Evolutionary conservation across 1,139 yeast genomes (phyloP), one percentile per base, ranked within the genome.

Genomic region (Groenewaldozyma sp.): DNA sequence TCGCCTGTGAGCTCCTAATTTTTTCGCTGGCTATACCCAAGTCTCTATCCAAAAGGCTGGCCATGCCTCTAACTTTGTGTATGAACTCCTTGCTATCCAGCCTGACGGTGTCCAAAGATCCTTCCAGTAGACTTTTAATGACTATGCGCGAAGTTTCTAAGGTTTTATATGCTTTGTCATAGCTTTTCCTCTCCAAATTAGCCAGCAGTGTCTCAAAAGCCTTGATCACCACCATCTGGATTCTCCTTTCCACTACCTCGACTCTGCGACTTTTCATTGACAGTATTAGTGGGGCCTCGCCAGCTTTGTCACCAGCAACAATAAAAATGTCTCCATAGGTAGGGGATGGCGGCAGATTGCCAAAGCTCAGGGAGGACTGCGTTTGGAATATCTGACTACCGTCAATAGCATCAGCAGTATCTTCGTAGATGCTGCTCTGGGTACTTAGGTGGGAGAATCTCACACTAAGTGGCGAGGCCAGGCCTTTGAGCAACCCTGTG

Each of bases 151-250:
- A 35, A 17, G 39, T 43, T 14, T 14, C 33, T 20, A 45, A 28
- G 3, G 46, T 24, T 5, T 32, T 37, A 13, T 35, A n/a, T 4
- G 47, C 48, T 5, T 24, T 31, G 10, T 28, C 32, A n/a, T 24
- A 16, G 17, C 38, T 18, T 17, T 39, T 38, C 10, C 29, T 13
- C 3, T 37, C 35, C 27, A 38, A 28, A 19, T 34, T 29, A 7
- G 41, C 39, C 14, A 50, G 34, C 6, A 45, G 44, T 27, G 37
- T 31, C 38, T 48, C 50, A 6, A 52, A 35, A 18, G 47, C 40
- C 10, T 47, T 42, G 16, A 46, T 48, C 9, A 48, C 50, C 2
- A 48, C 43, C 19, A 53, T 39, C 38, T 52, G 51, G n/a, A 52
- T 43, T 17, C 54, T 43, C 9, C 55, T 46, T 17, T 40, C 41